Evolutionary conservation across 768 basidiomycete genomes (phyloP), one percentile per base, ranked within the genome.

Genomic region (Russula abietina): DNA sequence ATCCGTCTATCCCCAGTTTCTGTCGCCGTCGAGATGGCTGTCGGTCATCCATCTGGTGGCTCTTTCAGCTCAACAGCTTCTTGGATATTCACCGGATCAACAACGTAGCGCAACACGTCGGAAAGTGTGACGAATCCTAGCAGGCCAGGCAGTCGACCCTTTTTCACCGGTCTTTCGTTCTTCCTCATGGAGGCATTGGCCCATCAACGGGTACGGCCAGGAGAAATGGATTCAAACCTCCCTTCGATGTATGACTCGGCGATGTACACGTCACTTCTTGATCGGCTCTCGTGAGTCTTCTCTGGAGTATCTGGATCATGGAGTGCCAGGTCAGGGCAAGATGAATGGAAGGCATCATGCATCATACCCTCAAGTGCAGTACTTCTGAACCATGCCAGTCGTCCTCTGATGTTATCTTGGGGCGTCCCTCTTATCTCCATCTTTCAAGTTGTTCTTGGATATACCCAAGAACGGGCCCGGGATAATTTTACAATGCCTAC

Each of bases 231-330:
- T 17, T 74, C 81, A 65, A 66, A 88, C 89, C 72, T 93, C 91
- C 66, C 91, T 76, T 95, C 93, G 17, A 98, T 93, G 2, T n/a
- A 98, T 93, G 1, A 98, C 28, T 5, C 28, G 28, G 28, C 97
- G 85, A 73, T 99, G 97, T 16, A 97, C 92, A 33, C 97, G 80
- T 33, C 94, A 85, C 73, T 94, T 91, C 75, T 92, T 93, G 28
- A 30, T 30, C n/a, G n/a, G n/a, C n/a, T n/a, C n/a, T n/a, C n/a
- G n/a, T n/a, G n/a, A n/a, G n/a, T n/a, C n/a, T n/a, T n/a, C n/a
- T n/a, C n/a, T n/a, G n/a, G n/a, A n/a, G n/a, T n/a, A n/a, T n/a
- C n/a, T n/a, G n/a, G n/a, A n/a, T n/a, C n/a, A n/a, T n/a, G n/a
- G n/a, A n/a, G n/a, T n/a, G n/a, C n/a, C n/a, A n/a, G n/a, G n/a